Base-by-base conservation (phyloP, 192 early-diverging fungal species). In the Umbelopsis sp. region DNA sequence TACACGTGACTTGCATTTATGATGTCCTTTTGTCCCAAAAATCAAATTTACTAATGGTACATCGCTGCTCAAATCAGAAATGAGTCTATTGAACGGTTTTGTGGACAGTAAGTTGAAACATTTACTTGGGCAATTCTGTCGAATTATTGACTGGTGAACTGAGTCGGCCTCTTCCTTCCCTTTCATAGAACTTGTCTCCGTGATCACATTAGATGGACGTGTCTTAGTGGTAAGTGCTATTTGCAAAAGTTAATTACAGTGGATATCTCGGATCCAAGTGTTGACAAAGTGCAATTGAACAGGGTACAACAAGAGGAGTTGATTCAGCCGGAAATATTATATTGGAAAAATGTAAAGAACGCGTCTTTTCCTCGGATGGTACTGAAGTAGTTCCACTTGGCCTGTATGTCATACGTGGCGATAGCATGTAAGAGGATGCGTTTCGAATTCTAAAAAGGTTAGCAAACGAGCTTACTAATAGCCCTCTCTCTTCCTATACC, bases 261-360 rank as follows among this genome's bases (percentile, higher is more conserved):
- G 20, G 5, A 72, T 46, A 64, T 49, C 23, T 30, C 27, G 27
- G 45, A 49, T 30, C 33, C 4, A 20, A 71, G 10, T 33, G 3
- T 6, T 64, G n/a, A 16, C 30, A 30, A 46, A 4, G 10, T 16
- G 33, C 21, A 16, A 22, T 48, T 45, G 64, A 15, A 41, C 71
- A 88, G 87, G 87, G 87, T 51, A 82, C 79, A 13, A 70, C 88
- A 45, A 78, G 71, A 58, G 87, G 87, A 35, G 74, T 83, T 46
- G 87, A 88, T 74, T 82, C 86, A 52, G 79, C 77, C 4, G 74
- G 79, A 11, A 88, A 88, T 72, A 15, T 88, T 1, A 86, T 88
- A 65, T 49, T 88, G 15, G 55, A 77, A 13, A 76, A 77, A 58
- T 77, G 85, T 41, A 68, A 78, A 44, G 86, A 88, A 71, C 84